phyloP scores from a whole-genome alignment of 1,139 yeast genomes.

The Trichomonascaceae sp. region DNA sequence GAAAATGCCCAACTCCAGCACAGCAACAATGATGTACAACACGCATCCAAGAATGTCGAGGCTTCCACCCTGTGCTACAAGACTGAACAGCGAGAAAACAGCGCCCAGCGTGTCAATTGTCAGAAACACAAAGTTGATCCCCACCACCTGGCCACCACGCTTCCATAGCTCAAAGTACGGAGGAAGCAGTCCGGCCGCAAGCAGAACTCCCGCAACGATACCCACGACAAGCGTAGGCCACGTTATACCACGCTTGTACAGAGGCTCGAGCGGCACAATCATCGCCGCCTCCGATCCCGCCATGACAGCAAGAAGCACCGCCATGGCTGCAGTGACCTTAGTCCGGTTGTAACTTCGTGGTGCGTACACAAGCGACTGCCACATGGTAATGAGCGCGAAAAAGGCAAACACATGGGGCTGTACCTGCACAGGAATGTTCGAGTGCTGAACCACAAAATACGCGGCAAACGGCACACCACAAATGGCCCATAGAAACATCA shows the following conservation, averaged over 20 bases:
- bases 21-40: slow-evolving; percentile 58
- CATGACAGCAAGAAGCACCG: slow-evolving; percentile 30
- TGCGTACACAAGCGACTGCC: slow-evolving; percentile 70
- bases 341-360: slow-evolving; percentile 28
- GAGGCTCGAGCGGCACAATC: slow-evolving; percentile 54
- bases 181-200: slow-evolving; percentile 72
- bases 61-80: slow-evolving; percentile 21
- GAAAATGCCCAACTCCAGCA: slow-evolving; percentile 66
- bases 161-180: slow-evolving; percentile 79
- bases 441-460: slow-evolving; percentile 59
- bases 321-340: slow-evolving; percentile 5
- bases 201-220: slow-evolving; percentile 57
- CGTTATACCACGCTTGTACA: slow-evolving; percentile 37
- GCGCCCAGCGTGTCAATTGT: slow-evolving; percentile 76
- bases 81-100: slow-evolving; percentile 52
- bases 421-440: slow-evolving; percentile 63
- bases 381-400: slow-evolving; percentile 56
- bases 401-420: slow-evolving; percentile 80
- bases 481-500: slow-evolving; percentile 76
- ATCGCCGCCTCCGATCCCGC: slow-evolving; percentile 60
- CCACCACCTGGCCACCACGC: slow-evolving; percentile 72
- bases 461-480: slow-evolving; percentile 78
- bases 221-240: slow-evolving; percentile 83
- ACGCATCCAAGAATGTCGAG: slow-evolving; percentile 70
- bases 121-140: slow-evolving; percentile 74